phyloP scores from a whole-genome alignment of 768 basidiomycete genomes.

The Suillus subalutaceus region DNA sequence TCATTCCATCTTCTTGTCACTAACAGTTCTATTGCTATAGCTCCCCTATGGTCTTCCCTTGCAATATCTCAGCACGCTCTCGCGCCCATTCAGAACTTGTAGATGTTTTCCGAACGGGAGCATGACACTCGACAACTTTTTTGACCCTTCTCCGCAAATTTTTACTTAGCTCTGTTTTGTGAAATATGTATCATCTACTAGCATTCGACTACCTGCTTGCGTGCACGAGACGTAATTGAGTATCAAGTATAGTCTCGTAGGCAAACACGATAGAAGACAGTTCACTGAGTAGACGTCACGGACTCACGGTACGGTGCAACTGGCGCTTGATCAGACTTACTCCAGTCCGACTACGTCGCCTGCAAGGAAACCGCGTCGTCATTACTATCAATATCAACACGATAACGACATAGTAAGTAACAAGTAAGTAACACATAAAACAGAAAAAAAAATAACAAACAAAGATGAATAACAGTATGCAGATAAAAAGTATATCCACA shows the following conservation, averaged over 20 bases:
- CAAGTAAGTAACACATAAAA: background rate
- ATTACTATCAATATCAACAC: background rate
- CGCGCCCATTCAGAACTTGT: background rate
- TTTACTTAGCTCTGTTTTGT: no score
- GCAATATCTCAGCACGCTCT: background rate
- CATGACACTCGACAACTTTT: background rate
- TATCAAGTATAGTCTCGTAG: background rate
- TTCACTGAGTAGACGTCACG: background rate
- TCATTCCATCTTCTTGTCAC: no score
- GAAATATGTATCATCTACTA: no score
- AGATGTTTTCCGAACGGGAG: background rate
- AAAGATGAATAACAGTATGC: background rate
- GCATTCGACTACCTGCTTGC: background rate
- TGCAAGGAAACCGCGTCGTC: background rate
- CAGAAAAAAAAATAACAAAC: background rate
- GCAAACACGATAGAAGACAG: background rate
- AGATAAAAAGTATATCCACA: background rate
- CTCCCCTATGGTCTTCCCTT: background rate
- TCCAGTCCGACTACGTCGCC: background rate
- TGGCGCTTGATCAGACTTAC: background rate
- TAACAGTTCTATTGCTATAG: background rate
- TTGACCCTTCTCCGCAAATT: no score
- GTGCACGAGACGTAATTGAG: background rate
- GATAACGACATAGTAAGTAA: slow-evolving; percentile 1
- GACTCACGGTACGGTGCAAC: background rate